These are phyloP conservation scores for Pythium aquatile DNA, from an alignment of 352 stramenopile species.

Conservation along the genomic window DNA sequence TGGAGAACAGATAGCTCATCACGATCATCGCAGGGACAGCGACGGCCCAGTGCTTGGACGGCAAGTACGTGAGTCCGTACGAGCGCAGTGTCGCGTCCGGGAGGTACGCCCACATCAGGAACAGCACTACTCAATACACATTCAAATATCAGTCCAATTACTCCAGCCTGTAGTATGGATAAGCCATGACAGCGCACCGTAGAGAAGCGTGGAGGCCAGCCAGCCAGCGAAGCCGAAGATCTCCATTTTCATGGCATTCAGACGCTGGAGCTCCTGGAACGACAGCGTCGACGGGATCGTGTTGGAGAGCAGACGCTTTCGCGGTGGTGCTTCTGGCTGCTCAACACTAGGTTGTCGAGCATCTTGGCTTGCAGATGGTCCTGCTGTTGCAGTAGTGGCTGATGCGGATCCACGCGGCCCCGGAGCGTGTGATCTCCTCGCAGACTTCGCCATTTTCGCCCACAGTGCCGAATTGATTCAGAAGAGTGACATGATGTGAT, in stretches of 20 bases:
- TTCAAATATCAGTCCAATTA: not conserved
- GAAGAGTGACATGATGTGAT: conserved; percentile 6
- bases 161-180: not conserved
- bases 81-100: conserved; percentile 70
- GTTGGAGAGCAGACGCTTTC: conserved; percentile 23
- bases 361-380: no score
- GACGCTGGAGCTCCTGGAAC: conserved; percentile 79
- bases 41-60: conserved; percentile 89
- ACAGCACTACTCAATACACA: conserved; percentile 48
- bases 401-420: not conserved
- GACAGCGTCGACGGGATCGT: conserved; percentile 37
- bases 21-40: conserved; percentile 84
- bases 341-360: not conserved
- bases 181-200: conserved; percentile 38
- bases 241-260: conserved; percentile 83
- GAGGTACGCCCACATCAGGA: conserved; percentile 88
- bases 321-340: not conserved
- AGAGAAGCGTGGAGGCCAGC: conserved; percentile 76
- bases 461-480: not conserved
- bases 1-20: conserved; percentile 77
- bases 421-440: not conserved
- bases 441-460: conserved; percentile 5
- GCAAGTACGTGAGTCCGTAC: conserved; percentile 88
- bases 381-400: not conserved
- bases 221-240: conserved; percentile 86